Evolutionary conservation across 31 red algal species (phyloP).

Genomic region (Bonnemaisonia californica): DNA sequence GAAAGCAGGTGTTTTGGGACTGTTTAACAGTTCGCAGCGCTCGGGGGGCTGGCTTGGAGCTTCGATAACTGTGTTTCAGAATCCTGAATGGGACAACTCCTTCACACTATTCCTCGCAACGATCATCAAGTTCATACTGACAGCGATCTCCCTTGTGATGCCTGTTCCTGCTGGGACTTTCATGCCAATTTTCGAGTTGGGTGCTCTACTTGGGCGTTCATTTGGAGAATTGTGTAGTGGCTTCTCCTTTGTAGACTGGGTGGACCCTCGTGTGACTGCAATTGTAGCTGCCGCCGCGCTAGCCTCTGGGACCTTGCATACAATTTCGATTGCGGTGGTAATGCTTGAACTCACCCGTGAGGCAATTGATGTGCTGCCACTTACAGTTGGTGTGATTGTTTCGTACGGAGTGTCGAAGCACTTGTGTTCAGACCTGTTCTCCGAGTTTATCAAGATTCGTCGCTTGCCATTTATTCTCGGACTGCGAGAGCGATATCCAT

Average conservation of each 20-base stretch:
- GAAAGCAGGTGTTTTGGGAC: conserved; percentile 49
- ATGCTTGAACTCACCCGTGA: conserved; percentile 79
- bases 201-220: conserved; percentile 58
- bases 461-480: conserved; percentile 70
- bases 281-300: conserved; percentile 72
- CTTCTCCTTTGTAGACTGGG: conserved; percentile 62
- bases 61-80: conserved; percentile 26
- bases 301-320: conserved; percentile 64
- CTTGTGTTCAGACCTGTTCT: conserved; percentile 74
- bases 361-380: conserved; percentile 61
- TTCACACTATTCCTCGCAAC: conserved; percentile 47
- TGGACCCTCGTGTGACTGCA: conserved; percentile 65
- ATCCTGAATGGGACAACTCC: conserved; percentile 29
- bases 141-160: conserved; percentile 69
- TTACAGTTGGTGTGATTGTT: conserved; percentile 65
- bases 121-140: conserved; percentile 67
- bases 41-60: conserved; percentile 36
- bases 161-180: conserved; percentile 76
- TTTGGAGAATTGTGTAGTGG: conserved; percentile 62
- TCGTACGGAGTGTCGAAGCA: conserved; percentile 66
- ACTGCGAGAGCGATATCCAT: conserved; percentile 68
- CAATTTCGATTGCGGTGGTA: conserved; percentile 68
- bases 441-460: conserved; percentile 71
- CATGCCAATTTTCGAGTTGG: conserved; percentile 81
- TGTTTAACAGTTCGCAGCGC: conserved; percentile 35